Percentiles rank a stretch among this genome's conserved stretches.
Conservation (phyloP, 164 flowering plant genomes). For the Cinnamomum chago region DNA sequence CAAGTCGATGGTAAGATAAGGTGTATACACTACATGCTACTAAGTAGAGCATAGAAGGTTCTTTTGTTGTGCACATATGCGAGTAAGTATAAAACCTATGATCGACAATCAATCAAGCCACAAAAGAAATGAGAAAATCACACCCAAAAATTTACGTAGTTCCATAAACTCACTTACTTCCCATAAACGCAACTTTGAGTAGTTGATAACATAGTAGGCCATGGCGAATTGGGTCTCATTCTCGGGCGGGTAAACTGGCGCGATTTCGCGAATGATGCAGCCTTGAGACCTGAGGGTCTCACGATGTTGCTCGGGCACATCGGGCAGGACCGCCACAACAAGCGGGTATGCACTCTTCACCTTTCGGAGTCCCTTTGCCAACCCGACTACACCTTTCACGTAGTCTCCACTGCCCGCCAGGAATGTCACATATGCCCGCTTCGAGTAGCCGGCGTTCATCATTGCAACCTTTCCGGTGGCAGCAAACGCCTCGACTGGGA, state of each 20-base stretch:
- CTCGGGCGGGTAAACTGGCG: constrained; percentile 18
- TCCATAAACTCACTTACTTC: not conserved
- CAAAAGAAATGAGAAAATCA: too few species aligned
- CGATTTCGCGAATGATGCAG: constrained; percentile 20
- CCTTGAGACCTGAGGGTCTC: constrained; percentile 17
- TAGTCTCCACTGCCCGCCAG: constrained; percentile 22
- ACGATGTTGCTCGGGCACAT: constrained; percentile 23
- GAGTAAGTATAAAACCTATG: too few species aligned
- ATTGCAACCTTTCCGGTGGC: constrained; percentile 28
- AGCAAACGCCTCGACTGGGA: constrained; percentile 18
- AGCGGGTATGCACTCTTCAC: constrained; percentile 19
- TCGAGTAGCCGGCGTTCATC: constrained; percentile 9
- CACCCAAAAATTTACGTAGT: too few species aligned
- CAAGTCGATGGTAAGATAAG: too few species aligned
- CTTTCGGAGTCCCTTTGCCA: constrained; percentile 20
- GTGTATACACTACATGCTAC: too few species aligned
- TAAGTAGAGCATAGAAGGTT: too few species aligned
- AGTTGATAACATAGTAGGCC: constrained; percentile 20
- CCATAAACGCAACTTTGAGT: constrained; percentile 24
- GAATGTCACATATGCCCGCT: constrained; percentile 21
- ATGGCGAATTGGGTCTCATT: constrained; percentile 17
- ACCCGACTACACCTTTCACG: constrained; percentile 23
- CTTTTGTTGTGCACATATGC: not conserved
- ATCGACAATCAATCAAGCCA: too few species aligned
- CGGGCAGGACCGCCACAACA: constrained; percentile 21